Conservation (phyloP, 139 green algal species). For the Tetradesmus lagerheimii region DNA sequence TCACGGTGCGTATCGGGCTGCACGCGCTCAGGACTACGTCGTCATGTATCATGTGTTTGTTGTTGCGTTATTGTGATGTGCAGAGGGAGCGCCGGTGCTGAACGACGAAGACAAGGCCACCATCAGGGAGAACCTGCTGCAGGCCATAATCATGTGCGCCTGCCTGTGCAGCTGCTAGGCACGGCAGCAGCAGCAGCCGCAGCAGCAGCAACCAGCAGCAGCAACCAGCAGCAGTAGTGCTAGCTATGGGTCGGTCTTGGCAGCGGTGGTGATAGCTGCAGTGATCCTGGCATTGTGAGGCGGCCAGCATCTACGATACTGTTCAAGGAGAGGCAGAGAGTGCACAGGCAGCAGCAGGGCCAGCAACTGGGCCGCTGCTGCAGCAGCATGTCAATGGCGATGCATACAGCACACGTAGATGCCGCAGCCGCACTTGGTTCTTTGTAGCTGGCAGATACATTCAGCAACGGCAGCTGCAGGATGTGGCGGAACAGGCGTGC, state of each 20-base stretch:
- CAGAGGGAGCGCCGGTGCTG: constrained; percentile 20
- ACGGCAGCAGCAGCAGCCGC: constrained; percentile 13
- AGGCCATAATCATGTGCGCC: constrained; percentile 79
- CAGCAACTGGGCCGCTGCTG: background rate
- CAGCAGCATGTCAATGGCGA: no score
- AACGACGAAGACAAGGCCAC: constrained; percentile 60
- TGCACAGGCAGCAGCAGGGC: background rate
- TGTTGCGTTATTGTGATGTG: constrained; percentile 8
- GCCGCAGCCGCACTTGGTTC: background rate
- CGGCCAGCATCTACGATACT: no score
- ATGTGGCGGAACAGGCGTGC: no score
- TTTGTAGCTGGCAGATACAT: no score
- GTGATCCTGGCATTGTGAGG: no score
- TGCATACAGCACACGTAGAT: background rate
- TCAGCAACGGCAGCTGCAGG: no score
- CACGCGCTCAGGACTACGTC: no score
- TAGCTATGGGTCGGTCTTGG: no score
- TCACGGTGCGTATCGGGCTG: no score
- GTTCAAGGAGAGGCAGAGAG: no score
- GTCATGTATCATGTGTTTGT: no score
- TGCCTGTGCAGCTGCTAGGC: no score
- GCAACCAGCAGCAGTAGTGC: background rate
- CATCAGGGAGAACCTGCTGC: constrained; percentile 82
- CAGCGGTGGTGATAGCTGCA: background rate
- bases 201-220: background rate